phyloP scores from a whole-genome alignment of 306 rosid genomes.

The Corylus americana region DNA sequence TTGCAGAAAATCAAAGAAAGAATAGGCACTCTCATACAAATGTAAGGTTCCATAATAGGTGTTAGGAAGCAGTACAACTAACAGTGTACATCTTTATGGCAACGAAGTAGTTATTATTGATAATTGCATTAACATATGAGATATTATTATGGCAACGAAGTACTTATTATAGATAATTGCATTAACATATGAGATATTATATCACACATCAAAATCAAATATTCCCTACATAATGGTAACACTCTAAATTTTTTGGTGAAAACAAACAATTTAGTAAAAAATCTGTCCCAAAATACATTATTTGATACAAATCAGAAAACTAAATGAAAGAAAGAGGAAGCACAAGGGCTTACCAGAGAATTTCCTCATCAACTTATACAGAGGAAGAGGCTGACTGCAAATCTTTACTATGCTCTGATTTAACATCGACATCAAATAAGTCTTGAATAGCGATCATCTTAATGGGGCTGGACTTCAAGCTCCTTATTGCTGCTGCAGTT shows the following conservation, averaged over 20 bases:
- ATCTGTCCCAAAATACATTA: conserved; percentile 12
- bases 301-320: neutral
- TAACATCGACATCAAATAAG: conserved; percentile 43
- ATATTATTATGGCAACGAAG: neutral
- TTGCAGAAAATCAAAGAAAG: too few species aligned
- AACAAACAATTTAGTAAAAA: neutral
- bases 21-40: neutral
- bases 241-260: neutral
- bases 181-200: neutral
- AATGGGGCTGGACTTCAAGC: conserved; percentile 63
- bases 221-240: neutral
- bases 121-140: too few species aligned
- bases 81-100: neutral
- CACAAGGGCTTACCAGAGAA: conserved; percentile 40
- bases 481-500: conserved; percentile 86
- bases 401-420: conserved; percentile 29
- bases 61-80: neutral
- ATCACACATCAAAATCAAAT: neutral
- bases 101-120: neutral
- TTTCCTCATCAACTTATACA: conserved; percentile 27
- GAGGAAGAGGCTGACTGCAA: conserved; percentile 44
- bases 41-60: neutral
- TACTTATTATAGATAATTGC: neutral
- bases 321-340: conserved; percentile 16
- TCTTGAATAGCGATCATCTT: conserved; percentile 97